Conservation (phyloP, 768 basidiomycete species). For the Serendipita indica region DNA sequence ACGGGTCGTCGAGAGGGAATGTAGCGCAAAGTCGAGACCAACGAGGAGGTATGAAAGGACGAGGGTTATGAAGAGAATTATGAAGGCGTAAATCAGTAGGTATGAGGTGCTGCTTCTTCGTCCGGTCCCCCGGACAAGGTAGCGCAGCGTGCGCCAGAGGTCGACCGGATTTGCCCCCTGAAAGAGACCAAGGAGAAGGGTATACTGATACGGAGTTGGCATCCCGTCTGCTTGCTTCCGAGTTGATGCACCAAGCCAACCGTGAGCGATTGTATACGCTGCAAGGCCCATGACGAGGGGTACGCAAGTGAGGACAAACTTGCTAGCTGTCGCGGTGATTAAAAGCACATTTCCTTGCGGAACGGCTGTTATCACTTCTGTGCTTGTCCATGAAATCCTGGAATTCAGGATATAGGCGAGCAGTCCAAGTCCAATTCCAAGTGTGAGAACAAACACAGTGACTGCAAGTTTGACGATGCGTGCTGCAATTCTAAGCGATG, state of each 20-base stretch:
- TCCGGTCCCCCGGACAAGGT: neutral
- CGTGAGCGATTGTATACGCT: neutral
- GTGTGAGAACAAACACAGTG: neutral
- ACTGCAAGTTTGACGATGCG: neutral
- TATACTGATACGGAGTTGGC: neutral
- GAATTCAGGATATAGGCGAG: neutral
- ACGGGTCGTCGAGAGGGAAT: neutral
- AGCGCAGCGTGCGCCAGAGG: neutral
- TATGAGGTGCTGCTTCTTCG: neutral
- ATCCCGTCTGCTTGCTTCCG: neutral
- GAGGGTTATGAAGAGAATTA: neutral
- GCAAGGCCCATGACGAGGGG: neutral
- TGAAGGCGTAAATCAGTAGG: neutral
- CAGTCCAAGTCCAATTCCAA: neutral
- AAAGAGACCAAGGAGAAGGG: neutral
- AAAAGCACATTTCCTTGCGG: neutral
- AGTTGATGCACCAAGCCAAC: neutral
- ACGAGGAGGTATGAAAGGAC: neutral
- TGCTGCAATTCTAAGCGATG: too few species aligned
- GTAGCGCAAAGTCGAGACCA: neutral
- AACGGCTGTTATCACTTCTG: neutral
- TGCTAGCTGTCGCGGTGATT: neutral
- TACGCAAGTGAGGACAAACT: neutral
- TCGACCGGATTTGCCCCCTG: neutral
- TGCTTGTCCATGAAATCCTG: neutral